Percentiles rank a stretch among this genome's conserved stretches.
Conservation (phyloP, 1,139 yeast genomes). For the Hyphopichia fennica region DNA sequence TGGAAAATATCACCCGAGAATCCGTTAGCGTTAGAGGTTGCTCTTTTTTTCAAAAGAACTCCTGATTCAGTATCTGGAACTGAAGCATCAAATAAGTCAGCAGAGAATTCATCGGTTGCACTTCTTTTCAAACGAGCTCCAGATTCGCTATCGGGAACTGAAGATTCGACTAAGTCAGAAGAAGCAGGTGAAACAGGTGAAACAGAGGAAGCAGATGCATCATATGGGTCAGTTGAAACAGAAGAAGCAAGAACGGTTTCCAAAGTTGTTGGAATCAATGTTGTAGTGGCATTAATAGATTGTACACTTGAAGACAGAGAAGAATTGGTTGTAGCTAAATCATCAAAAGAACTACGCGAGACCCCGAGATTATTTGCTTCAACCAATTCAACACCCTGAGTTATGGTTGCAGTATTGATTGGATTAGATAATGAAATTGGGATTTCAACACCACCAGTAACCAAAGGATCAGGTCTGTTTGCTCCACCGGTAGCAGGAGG, state of each 20-base stretch:
- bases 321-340: too few species aligned
- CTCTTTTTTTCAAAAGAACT: neutral
- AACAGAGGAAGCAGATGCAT: too few species aligned
- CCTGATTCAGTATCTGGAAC: too few species aligned
- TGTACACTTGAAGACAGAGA: too few species aligned
- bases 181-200: too few species aligned
- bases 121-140: too few species aligned
- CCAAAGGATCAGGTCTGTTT: neutral
- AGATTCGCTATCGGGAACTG: too few species aligned
- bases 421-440: neutral
- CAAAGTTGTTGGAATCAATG: neutral
- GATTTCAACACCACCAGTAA: neutral
- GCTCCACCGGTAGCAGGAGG: neutral
- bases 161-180: too few species aligned
- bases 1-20: slow-evolving; percentile 35
- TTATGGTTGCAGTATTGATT: neutral
- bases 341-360: neutral
- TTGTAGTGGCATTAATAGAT: too few species aligned
- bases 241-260: neutral
- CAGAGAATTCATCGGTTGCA: too few species aligned
- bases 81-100: too few species aligned
- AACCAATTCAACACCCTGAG: neutral
- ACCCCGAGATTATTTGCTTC: neutral
- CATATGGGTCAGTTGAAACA: too few species aligned
- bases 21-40: slow-evolving; percentile 2